phyloP scores from a whole-genome alignment of 2,329 filamentous ascomycete genomes.

The Fusarium penzigii region DNA sequence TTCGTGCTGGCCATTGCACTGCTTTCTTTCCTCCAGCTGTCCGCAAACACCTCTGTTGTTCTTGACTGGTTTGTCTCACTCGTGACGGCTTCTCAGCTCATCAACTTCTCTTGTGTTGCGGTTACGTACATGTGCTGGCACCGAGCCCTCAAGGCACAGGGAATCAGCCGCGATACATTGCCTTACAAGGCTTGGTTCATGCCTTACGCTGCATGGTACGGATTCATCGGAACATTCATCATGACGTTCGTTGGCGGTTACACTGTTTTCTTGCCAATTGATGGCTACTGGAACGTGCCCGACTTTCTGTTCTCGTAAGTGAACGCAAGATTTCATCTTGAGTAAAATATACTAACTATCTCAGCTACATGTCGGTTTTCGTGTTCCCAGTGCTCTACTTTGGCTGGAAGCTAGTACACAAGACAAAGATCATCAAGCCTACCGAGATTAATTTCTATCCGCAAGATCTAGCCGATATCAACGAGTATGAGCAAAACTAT shows the following conservation, averaged over 20 bases:
- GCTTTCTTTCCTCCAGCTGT: constrained; percentile 73
- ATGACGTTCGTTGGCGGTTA: constrained; percentile 80
- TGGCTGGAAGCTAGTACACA: constrained; percentile 71
- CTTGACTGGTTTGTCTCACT: constrained; percentile 71
- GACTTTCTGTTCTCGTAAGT: constrained; percentile 72
- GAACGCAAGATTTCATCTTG: background rate
- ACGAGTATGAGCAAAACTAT: constrained; percentile 66
- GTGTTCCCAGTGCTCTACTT: constrained; percentile 69
- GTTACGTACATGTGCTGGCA: constrained; percentile 73
- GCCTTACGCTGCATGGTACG: constrained; percentile 72
- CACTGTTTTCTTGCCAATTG: constrained; percentile 66
- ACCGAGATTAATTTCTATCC: constrained; percentile 62
- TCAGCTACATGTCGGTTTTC: constrained; percentile 69
- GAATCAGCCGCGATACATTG: constrained; percentile 65
- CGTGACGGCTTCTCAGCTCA: constrained; percentile 72
- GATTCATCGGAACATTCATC: constrained; percentile 60
- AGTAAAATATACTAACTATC: constrained; percentile 1
- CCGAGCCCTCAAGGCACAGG: constrained; percentile 68
- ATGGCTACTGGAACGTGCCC: constrained; percentile 63
- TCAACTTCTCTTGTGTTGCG: constrained; percentile 71
- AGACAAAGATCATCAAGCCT: constrained; percentile 57
- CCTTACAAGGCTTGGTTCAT: constrained; percentile 70
- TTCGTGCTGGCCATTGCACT: constrained; percentile 68
- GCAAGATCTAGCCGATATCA: constrained; percentile 63
- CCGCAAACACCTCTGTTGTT: constrained; percentile 64